These are phyloP conservation scores for Penicillium sp. DNA, from an alignment of 2,329 filamentous ascomycete genomes.

Conservation along the genomic window DNA sequence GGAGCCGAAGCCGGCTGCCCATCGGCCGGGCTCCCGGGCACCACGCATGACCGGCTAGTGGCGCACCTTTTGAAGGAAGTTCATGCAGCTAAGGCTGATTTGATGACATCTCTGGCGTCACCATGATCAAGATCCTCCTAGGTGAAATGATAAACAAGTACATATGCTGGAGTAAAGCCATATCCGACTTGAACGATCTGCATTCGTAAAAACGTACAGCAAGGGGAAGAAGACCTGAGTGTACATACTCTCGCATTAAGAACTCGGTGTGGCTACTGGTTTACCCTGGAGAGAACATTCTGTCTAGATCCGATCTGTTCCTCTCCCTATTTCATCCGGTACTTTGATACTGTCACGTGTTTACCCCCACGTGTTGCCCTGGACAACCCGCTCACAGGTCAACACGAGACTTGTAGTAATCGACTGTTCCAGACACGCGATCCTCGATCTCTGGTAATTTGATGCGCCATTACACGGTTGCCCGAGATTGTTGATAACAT, in stretches of 20 bases:
- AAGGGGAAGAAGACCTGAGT: background rate
- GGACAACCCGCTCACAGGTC: background rate
- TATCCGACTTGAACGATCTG: background rate
- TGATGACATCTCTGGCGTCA: background rate
- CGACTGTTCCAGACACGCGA: slow-evolving; percentile 1
- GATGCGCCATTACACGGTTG: background rate
- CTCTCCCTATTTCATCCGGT: background rate
- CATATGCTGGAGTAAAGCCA: background rate
- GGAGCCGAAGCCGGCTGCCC: background rate
- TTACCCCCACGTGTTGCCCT: background rate
- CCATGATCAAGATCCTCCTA: background rate
- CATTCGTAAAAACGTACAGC: background rate
- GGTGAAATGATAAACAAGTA: background rate
- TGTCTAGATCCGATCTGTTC: background rate
- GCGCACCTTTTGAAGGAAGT: background rate
- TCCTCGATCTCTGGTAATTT: background rate
- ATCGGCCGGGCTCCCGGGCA: background rate
- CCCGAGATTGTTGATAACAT: background rate
- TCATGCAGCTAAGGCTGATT: background rate
- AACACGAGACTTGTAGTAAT: background rate
- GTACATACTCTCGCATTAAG: background rate
- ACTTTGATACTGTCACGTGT: background rate
- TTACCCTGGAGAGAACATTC: background rate
- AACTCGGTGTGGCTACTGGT: too few species aligned
- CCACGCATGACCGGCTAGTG: background rate